Evolutionary conservation across 305 asterid genomes (phyloP), one percentile per base, ranked within the genome.

Genomic region (Solanum hybrid): DNA sequence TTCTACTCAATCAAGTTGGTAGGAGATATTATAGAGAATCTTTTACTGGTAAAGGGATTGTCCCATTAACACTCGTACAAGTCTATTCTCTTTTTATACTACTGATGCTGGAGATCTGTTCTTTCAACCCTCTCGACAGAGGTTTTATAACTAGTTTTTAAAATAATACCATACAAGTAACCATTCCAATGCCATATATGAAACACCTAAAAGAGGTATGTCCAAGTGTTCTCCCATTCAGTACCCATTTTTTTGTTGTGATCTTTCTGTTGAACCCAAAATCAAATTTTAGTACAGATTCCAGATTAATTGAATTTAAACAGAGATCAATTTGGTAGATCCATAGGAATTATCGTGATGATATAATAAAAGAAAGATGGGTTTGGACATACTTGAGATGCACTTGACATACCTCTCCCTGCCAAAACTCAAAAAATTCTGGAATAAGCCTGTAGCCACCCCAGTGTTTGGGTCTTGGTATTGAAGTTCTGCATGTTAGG

Each of bases 391-490:
- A 97, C 99, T 98, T 95, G 90, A 96, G 98, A 86, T 95, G 97
- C 92, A 96, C 95, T 88, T 98, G 99, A 91, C 98, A 97, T 88
- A 94, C 94, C 69, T 96, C 98, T 88, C 99, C 98, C 92, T 96
- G 99, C 99, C 99, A 97, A 90, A 97, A 97, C 95, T 97, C 99
- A 73, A 95, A 97, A 90, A 92, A 90, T 88, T 95, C 94, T 10
- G 98, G 98, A 91, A 88, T 94, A 85, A 96, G 98, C 93, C 98
- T 92, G 91, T 95, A 97, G 88, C 99, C 98, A 86, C 99, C 99
- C 99, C 99, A 97, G 88, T 92, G 89, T 79, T 94, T 92, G 85
- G 99, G 99, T 92, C 96, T 96, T 60, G 98, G 98, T 86, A 96
- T 94, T 37, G 86, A 51, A 79, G 96, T 93, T 92, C 98, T 95